Percentiles rank a stretch among this genome's conserved stretches.
Conservation (phyloP, 306 rosid genomes). For the Pyrus bretschneideri region DNA sequence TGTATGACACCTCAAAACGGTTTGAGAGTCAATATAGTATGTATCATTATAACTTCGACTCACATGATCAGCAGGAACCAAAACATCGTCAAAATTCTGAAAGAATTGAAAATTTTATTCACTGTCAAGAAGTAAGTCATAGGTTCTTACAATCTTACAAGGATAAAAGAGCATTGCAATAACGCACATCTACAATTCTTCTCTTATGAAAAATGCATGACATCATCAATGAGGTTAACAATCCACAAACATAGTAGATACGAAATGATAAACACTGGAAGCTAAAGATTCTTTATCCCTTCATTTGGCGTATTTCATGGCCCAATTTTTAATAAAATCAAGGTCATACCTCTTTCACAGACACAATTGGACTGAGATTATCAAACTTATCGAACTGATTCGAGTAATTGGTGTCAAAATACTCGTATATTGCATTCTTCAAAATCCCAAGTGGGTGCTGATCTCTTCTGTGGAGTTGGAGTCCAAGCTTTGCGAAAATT, state of each 20-base stretch:
- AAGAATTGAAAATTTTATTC: constrained; percentile 15
- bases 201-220: neutral
- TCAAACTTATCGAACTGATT: constrained; percentile 81
- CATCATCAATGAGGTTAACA: neutral
- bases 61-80: constrained; percentile 93
- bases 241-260: neutral
- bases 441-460: constrained; percentile 86
- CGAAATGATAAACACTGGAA: neutral
- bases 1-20: constrained; percentile 93
- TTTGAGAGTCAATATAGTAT: constrained; percentile 66
- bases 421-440: constrained; percentile 76
- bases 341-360: constrained; percentile 62
- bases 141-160: neutral
- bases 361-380: constrained; percentile 70
- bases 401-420: constrained; percentile 66
- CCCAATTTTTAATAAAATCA: neutral
- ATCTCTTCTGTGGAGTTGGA: constrained; percentile 91
- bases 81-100: constrained; percentile 98
- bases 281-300: neutral
- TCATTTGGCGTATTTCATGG: neutral
- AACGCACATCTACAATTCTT: neutral
- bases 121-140: constrained; percentile 8
- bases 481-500: constrained; percentile 76
- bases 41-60: constrained; percentile 96
- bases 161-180: neutral